Evolutionary conservation across 495 filamentous ascomycete species (phyloP), one percentile per base, ranked within the genome.

Genomic region (Aspergillus panamensis): DNA sequence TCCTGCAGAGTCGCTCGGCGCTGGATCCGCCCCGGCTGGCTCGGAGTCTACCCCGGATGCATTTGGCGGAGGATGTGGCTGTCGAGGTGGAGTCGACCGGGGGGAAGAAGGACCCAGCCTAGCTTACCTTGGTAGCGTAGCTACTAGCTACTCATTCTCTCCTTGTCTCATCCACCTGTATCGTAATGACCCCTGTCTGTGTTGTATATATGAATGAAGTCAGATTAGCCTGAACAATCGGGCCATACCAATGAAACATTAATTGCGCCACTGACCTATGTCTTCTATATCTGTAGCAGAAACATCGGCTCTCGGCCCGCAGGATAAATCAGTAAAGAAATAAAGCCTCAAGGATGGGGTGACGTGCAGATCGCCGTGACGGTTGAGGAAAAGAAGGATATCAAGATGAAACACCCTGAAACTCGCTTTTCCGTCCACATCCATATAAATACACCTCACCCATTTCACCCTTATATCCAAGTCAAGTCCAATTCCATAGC

Each of bases 1-100:
- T 88, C 56, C 49, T 67, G 21, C 69, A 66, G 55, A 72, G 69
- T 13, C 65, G 65, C 43, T 60, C 33, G 21, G 63, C 69, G 35
- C 64, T 72, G 13, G 71, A 72, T 48, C 65, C 69, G 8, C 65
- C 66, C n/a, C 58, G 64, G 1, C 48, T 74, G 42, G 71, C 71
- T 5, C 60, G 66, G 13, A 50, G 57, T 9, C 48, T 74, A 61
- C 71, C 69, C 6, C 39, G 39, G 42, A 63, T 62, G 58, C 62
- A 58, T 58, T 16, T 64, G 32, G 58, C 62, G 8, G 62, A 64
- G 16, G 55, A 29, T 47, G 55, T 59, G 3, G 52, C 58, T 31
- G 32, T 54, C 2, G 60, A 62, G 60, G 29, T 30, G 45, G 52
- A 44, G 35, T 56, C 58, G 2, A 37, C 47, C 6, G 59, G 35